These are phyloP conservation scores for Erysimum cheiranthoides DNA, from an alignment of 345 rosid genomes.

Conservation along the genomic window DNA sequence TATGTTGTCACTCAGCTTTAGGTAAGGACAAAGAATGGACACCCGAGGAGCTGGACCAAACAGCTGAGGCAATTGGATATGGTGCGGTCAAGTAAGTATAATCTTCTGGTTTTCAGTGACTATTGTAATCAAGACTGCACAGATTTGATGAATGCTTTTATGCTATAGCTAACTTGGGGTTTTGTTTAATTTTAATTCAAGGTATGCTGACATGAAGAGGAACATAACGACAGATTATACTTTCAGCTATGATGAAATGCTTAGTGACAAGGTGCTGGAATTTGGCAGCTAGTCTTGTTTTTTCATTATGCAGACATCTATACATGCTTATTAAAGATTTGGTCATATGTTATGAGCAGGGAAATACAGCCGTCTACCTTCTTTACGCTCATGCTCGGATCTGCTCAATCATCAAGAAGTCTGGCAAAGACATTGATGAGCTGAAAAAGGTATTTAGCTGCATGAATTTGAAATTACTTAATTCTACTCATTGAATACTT, in stretches of 20 bases:
- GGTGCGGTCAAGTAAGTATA: constrained; percentile 80
- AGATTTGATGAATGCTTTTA: background rate
- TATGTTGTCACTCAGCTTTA: constrained; percentile 25
- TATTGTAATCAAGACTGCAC: background rate
- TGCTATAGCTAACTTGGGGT: constrained; percentile 1
- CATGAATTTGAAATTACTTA: background rate
- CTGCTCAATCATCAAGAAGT: too few relatives aligned
- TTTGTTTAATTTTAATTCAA: constrained; percentile 40
- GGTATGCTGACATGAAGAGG: constrained; percentile 82
- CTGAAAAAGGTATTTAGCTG: constrained; percentile 61
- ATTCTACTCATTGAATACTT: too few relatives aligned
- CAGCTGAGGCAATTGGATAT: constrained; percentile 86
- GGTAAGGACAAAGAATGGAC: constrained; percentile 82
- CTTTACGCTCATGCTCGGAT: constrained; percentile 90
- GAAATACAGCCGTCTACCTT: constrained; percentile 85
- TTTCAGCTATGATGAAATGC: constrained; percentile 78
- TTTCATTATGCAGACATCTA: constrained; percentile 15
- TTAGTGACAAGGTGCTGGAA: constrained; percentile 69
- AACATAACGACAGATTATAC: constrained; percentile 66
- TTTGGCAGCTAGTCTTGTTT: constrained; percentile 2
- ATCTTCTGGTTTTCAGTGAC: background rate
- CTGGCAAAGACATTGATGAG: constrained; percentile 72
- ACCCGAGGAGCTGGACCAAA: constrained; percentile 74
- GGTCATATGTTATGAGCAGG: constrained; percentile 52
- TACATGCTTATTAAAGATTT: background rate